A percentile compares a stretch with the other conserved stretches of the same genome.
phyloP scores from a whole-genome alignment of 163 green algal species.

The Scenedesmus sp. region DNA sequence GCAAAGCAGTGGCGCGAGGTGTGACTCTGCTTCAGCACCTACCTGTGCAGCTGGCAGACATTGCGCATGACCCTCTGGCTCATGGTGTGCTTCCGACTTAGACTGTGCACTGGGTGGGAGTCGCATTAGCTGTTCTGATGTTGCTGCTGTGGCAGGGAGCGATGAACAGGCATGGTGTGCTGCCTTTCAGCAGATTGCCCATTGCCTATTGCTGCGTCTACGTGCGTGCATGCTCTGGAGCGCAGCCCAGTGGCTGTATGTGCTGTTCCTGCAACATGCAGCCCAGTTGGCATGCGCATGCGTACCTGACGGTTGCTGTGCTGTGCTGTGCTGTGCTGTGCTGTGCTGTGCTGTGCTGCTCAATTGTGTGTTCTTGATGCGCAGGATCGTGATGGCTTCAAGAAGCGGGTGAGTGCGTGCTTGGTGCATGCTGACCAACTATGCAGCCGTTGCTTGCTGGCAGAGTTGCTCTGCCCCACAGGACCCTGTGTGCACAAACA shows the following conservation, averaged over 20 bases:
- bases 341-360: background rate
- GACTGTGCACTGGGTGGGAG: too few species aligned
- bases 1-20: conserved; percentile 97
- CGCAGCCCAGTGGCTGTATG: background rate
- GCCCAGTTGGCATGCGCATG: too few species aligned
- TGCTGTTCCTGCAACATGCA: background rate
- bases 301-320: background rate
- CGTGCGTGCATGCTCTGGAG: too few species aligned
- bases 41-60: background rate
- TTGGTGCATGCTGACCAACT: background rate
- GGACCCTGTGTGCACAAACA: too few species aligned
- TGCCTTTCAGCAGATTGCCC: too few species aligned
- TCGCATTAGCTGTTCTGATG: too few species aligned
- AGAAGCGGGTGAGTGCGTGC: conserved; percentile 68
- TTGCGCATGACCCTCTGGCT: background rate
- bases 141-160: too few species aligned
- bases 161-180: too few species aligned
- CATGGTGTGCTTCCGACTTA: too few species aligned
- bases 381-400: conserved; percentile 90
- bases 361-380: background rate
- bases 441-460: too few species aligned
- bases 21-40: background rate
- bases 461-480: too few species aligned
- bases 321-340: background rate
- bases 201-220: too few species aligned